Percentiles rank a stretch among this genome's conserved stretches.
These are phyloP conservation scores for Thecaphora frezii DNA, from an alignment of 1,284 basidiomycete species.

Conservation along the genomic window DNA sequence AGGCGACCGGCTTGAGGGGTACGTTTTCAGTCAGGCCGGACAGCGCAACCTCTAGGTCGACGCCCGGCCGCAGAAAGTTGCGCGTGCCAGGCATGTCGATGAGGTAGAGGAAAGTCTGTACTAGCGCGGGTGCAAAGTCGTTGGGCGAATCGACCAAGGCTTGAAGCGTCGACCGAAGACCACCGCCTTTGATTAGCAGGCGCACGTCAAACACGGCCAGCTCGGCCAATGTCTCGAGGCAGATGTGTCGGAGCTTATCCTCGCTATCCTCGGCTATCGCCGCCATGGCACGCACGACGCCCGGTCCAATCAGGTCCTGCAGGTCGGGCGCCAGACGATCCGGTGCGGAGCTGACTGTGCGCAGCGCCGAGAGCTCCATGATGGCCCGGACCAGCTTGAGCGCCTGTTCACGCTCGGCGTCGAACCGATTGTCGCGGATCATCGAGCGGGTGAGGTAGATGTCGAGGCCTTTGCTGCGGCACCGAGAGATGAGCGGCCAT, in stretches of 20 bases:
- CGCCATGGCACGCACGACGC: constrained; percentile 72
- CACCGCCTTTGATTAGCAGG: constrained; percentile 77
- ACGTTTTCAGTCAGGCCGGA: constrained; percentile 69
- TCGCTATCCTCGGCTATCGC: constrained; percentile 91
- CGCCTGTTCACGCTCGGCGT: constrained; percentile 89
- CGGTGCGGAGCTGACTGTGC: constrained; percentile 19
- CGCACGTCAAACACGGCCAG: constrained; percentile 84
- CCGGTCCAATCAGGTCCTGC: constrained; percentile 26
- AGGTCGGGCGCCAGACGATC: constrained; percentile 62
- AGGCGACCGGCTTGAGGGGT: constrained; percentile 67
- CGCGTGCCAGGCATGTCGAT: constrained; percentile 83
- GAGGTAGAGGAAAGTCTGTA: constrained; percentile 78
- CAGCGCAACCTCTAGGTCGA: constrained; percentile 77
- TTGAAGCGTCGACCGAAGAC: constrained; percentile 82
- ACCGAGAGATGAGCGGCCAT: constrained; percentile 62
- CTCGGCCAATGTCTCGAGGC: constrained; percentile 86
- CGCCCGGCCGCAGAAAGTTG: constrained; percentile 75
- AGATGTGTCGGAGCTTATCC: constrained; percentile 81
- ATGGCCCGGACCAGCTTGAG: constrained; percentile 86
- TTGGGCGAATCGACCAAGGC: constrained; percentile 82
- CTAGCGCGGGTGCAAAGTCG: constrained; percentile 82
- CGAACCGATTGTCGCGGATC: constrained; percentile 78
- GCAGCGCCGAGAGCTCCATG: constrained; percentile 63
- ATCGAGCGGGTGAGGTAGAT: constrained; percentile 85
- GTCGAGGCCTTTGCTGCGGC: constrained; percentile 71